These are phyloP conservation scores for Stachybotrys echinatus DNA, from an alignment of 2,329 filamentous ascomycete genomes.

Conservation along the genomic window DNA sequence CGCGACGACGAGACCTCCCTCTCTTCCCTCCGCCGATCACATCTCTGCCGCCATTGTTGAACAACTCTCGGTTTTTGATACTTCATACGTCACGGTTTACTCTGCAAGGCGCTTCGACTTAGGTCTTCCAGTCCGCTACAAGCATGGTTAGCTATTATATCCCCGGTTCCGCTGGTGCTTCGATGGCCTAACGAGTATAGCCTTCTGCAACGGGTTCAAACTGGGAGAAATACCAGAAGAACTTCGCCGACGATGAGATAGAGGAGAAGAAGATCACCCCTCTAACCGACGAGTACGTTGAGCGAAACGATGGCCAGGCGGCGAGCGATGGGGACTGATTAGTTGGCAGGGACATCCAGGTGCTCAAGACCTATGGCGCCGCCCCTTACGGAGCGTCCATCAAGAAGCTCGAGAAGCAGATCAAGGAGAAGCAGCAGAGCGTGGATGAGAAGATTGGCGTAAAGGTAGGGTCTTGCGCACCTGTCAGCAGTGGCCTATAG, in stretches of 20 bases:
- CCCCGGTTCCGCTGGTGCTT: not conserved
- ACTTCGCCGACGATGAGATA: conserved; percentile 91
- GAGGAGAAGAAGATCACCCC: conserved; percentile 99
- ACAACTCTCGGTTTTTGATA: not conserved
- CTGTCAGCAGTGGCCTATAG: not conserved
- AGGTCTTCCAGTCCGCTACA: conserved; percentile 3
- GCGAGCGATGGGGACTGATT: conserved; percentile 13
- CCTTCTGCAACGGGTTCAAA: conserved; percentile 87
- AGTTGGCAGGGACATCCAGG: conserved; percentile 82
- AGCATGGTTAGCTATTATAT: not conserved
- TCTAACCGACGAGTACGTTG: conserved; percentile 79
- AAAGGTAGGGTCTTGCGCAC: conserved; percentile 45
- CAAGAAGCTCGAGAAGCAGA: conserved; percentile 98
- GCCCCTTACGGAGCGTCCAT: conserved; percentile 90
- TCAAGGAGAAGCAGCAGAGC: conserved; percentile 97
- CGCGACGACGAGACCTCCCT: conserved; percentile 14
- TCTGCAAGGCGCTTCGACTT: too few relatives aligned
- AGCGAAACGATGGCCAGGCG: not conserved
- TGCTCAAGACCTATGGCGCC: conserved; percentile 97
- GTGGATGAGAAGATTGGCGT: conserved; percentile 98
- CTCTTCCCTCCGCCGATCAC: not conserved
- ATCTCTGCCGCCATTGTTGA: not conserved
- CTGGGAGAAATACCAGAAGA: conserved; percentile 99
- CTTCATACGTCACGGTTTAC: too few relatives aligned
- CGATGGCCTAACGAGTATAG: conserved; percentile 43